Evolutionary conservation across 2,329 filamentous ascomycete genomes (phyloP), one percentile per base, ranked within the genome.

Genomic region (Pestalotiopsis sp.): DNA sequence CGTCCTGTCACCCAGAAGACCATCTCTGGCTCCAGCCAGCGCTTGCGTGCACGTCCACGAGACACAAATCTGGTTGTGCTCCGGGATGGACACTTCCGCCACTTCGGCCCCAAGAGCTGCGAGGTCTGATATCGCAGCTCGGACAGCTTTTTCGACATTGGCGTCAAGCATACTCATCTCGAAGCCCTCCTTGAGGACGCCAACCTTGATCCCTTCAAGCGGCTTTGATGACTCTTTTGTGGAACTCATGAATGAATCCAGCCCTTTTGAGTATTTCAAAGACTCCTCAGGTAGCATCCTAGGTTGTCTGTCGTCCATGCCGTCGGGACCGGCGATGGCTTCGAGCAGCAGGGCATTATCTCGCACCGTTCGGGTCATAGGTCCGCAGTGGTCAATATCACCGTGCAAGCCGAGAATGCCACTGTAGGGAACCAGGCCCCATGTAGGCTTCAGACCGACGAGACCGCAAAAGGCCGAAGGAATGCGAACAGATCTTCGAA

Each of bases 351-450:
- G 59, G 6, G 78, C 78, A 39, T 72, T 75, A 31, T 80, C 77
- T 14, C 72, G 68, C 7, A 75, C 74, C 2, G 70, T 76, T 41
- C 39, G 69, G 2, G 78, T 67, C 71, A 80, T 77, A 3, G 78
- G 78, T 0, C 78, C 78, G 6, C 69, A 73, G 20, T 78, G 76
- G 67, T 80, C 78, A 56, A 78, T 66, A 9, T 72, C 74, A 3
- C 77, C 73, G 56, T 78, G 76, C 17, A 75, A 67, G 59, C 73
- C 74, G 5, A 73, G 67, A 11, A 79, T 77, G 3, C 78, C 78
- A 0, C 78, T 80, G 65, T 79, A 80, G 0, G 78, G 78, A 1
- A 80, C 76, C 4, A 80, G 68, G 1, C 77, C 77, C 68, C 70
- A 73, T 1, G 78, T 80, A 4, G 78, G 72, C 69, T 80, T 80